Evolutionary conservation across 2,329 filamentous ascomycete genomes (phyloP).

Genomic region (Cladosporium oxysporum): DNA sequence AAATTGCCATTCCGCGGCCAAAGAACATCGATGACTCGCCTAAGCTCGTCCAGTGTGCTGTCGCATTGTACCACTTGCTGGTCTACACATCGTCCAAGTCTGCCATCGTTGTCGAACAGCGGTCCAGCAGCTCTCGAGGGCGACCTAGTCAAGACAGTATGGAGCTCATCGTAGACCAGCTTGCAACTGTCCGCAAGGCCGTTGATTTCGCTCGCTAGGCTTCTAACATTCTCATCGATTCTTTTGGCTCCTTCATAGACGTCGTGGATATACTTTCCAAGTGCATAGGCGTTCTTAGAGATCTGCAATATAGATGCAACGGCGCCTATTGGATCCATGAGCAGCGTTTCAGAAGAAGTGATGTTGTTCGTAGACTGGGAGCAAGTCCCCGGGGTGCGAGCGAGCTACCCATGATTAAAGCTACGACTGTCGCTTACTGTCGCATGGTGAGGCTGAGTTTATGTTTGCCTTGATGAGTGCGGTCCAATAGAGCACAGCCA

Average conservation of each 20-base stretch:
- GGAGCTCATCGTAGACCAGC: not conserved
- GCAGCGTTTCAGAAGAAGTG: not conserved
- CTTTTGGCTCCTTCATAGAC: not conserved
- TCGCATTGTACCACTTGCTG: constrained; percentile 3
- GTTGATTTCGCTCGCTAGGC: not conserved
- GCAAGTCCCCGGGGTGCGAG: not conserved
- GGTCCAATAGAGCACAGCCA: not conserved
- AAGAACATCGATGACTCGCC: not conserved
- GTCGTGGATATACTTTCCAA: constrained; percentile 1
- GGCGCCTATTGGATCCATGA: constrained; percentile 10
- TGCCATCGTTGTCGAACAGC: not conserved
- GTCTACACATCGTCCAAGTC: constrained; percentile 4
- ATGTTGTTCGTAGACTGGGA: not conserved
- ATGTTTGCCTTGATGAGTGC: not conserved
- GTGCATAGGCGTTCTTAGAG: not conserved
- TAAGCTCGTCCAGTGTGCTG: not conserved
- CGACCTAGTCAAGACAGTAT: not conserved
- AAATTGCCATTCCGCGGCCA: not conserved
- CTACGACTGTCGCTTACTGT: not conserved
- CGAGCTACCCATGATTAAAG: not conserved
- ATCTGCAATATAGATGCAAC: constrained; percentile 5
- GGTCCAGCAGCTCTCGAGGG: not conserved
- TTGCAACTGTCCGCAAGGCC: not conserved
- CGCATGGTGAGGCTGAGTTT: constrained; percentile 11
- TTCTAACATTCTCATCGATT: not conserved